Evolutionary conservation across 352 stramenopile species (phyloP), one percentile per base, ranked within the genome.

Genomic region (Phytopythium chamaehyphon): DNA sequence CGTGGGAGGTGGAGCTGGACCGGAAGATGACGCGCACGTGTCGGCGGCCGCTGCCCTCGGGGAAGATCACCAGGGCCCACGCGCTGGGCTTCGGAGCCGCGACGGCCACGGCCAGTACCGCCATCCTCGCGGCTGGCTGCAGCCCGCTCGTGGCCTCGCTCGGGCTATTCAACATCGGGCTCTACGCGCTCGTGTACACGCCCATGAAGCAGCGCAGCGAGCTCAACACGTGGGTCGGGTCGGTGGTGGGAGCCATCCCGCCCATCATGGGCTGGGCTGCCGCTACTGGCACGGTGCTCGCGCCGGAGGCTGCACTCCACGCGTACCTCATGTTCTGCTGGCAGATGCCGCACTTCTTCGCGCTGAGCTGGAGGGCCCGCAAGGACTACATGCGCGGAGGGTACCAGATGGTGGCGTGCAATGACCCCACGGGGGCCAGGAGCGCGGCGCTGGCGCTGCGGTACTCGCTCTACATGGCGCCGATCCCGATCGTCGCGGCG

Each of bases 271-370:
- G 97, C 46, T 99, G 93, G 83, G 91, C 94, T 16, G 97, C 97
- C 31, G 97, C 96, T 1, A 98, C 93, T 0, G 96, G 96, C 38
- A 66, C 73, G 1, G 40, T 83, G 7, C 14, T 96, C 6, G 68
- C 76, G 0, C 84, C 85, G 0, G 84, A 96, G 67, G 77, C 83
- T 16, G 69, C 73, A 21, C 64, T 96, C 35, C 77, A 88, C 21
- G 83, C 80, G 50, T 89, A 88, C 16, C 79, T 96, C 28, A 79
- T 99, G 24, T 99, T 97, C 60, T 79, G 98, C 36, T 99, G 97
- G 97, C 97, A 99, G 79, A 98, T 99, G 75, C 97, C 97, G 45
- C 97, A 99, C 77, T 99, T 99, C 71, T 99, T 99, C 69, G 96
- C 97, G 14, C 72, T 99, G 19, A 96, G 88, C 60, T 99, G 95